Percentiles rank a stretch among this genome's conserved stretches.
Conservation (phyloP, 805 yeast species). For the Metschnikowia kunwiensis region DNA sequence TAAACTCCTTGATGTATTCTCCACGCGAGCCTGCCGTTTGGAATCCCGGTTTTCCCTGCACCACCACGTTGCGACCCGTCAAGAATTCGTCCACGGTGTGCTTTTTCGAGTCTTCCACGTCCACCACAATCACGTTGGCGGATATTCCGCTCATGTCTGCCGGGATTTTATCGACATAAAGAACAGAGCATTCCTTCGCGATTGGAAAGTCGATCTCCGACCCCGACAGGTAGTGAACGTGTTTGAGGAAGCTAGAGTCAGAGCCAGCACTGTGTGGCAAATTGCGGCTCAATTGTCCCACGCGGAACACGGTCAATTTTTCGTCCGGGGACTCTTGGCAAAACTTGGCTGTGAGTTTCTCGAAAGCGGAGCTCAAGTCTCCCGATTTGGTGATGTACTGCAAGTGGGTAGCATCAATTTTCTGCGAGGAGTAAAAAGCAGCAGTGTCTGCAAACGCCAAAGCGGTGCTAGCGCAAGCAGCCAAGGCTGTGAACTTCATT, state of each 20-base stretch:
- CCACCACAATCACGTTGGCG: constrained; percentile 21
- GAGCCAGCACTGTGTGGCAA: constrained; percentile 2
- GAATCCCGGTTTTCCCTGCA: constrained; percentile 34
- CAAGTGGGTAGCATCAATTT: constrained; percentile 9
- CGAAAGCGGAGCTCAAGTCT: constrained; percentile 18
- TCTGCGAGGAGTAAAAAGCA: constrained; percentile 15
- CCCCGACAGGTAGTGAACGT: constrained; percentile 18
- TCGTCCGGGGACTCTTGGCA: constrained; percentile 19
- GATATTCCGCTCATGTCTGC: constrained; percentile 1
- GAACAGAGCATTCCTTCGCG: constrained; percentile 13
- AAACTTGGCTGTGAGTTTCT: constrained; percentile 17
- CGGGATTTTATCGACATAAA: constrained; percentile 9
- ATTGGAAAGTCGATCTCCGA: constrained; percentile 16
- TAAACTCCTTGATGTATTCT: constrained; percentile 22
- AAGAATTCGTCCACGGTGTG: constrained; percentile 23
- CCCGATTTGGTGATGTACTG: constrained; percentile 24
- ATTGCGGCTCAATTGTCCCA: constrained; percentile 17
- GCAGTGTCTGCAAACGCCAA: constrained; percentile 21
- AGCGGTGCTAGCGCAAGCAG: constrained; percentile 16
- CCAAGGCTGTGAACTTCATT: constrained; percentile 17
- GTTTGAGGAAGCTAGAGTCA: constrained; percentile 11
- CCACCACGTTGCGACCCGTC: constrained; percentile 16
- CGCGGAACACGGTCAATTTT: constrained; percentile 27
- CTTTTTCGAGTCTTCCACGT: constrained; percentile 22
- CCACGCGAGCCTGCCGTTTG: constrained; percentile 21